Evolutionary conservation across 1,139 yeast species (phyloP).

Genomic region (Waltiozyma sp.): DNA sequence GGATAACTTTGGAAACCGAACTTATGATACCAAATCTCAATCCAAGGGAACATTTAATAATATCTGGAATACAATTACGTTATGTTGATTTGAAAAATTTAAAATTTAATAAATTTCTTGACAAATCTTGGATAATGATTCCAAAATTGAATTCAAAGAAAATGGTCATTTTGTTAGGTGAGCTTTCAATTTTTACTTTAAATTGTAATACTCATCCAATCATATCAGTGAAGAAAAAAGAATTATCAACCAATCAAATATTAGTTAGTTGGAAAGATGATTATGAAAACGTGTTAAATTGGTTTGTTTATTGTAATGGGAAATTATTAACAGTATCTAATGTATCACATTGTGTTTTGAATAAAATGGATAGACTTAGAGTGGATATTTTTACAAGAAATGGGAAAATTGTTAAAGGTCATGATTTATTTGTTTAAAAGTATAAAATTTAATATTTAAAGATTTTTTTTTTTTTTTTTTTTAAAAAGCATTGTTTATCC

Average conservation of each 20-base stretch:
- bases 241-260: slow-evolving; percentile 3
- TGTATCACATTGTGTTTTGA: slow-evolving; percentile 5
- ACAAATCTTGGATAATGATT: neutral
- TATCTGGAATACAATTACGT: neutral
- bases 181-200: slow-evolving; percentile 14
- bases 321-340: slow-evolving; percentile 17
- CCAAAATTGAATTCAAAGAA: neutral
- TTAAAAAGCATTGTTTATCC: too few species aligned
- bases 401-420: slow-evolving; percentile 11
- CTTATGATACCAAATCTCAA: neutral
- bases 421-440: slow-evolving; percentile 6
- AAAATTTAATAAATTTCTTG: neutral
- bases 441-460: too few species aligned
- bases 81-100: neutral
- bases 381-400: slow-evolving; percentile 14
- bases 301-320: slow-evolving; percentile 20
- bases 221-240: slow-evolving; percentile 3
- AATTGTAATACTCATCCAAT: neutral
- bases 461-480: too few species aligned
- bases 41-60: neutral
- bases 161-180: slow-evolving; percentile 18
- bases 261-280: slow-evolving; percentile 18
- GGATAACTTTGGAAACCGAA: neutral
- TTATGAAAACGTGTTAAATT: slow-evolving; percentile 13
- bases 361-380: slow-evolving; percentile 10